A percentile compares a stretch with the other conserved stretches of the same genome.
Conservation (phyloP, 192 early-diverging fungal species). For the Dissophora globulifera region DNA sequence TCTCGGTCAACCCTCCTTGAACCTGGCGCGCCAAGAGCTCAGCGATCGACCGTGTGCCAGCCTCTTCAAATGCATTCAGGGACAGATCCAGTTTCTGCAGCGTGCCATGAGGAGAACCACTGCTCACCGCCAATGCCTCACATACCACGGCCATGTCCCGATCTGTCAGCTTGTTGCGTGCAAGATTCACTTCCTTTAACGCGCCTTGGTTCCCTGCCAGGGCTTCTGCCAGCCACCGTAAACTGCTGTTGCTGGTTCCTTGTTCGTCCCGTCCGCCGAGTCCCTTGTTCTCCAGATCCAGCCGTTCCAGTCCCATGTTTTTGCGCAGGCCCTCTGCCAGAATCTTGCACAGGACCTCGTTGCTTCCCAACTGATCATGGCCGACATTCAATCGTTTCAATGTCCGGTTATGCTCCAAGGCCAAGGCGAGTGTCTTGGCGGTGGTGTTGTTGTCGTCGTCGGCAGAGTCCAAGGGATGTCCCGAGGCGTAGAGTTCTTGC, state of each 20-base stretch:
- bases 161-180: slow-evolving; percentile 59
- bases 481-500: slow-evolving; percentile 62
- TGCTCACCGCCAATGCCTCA: slow-evolving; percentile 5
- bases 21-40: slow-evolving; percentile 15
- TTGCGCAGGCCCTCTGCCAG: slow-evolving; percentile 57
- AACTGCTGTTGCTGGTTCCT: no score
- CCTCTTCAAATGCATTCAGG: slow-evolving; percentile 49
- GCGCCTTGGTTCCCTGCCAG: slow-evolving; percentile 32
- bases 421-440: slow-evolving; percentile 39
- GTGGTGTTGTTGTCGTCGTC: no score
- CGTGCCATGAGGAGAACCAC: background rate
- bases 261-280: slow-evolving; percentile 27
- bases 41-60: slow-evolving; percentile 43
- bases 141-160: slow-evolving; percentile 38
- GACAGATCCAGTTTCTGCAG: slow-evolving; percentile 52
- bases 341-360: slow-evolving; percentile 23
- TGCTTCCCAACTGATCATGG: slow-evolving; percentile 46
- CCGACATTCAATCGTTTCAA: slow-evolving; percentile 57
- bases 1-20: slow-evolving; percentile 28
- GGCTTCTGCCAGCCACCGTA: slow-evolving; percentile 11
- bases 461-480: slow-evolving; percentile 61
- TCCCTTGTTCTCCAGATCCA: slow-evolving; percentile 68
- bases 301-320: slow-evolving; percentile 53
- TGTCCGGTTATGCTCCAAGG: slow-evolving; percentile 57
- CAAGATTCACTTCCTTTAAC: slow-evolving; percentile 53